Base-by-base conservation (phyloP, 352 stramenopile genomes). In the Globisporangium takayamanum region DNA sequence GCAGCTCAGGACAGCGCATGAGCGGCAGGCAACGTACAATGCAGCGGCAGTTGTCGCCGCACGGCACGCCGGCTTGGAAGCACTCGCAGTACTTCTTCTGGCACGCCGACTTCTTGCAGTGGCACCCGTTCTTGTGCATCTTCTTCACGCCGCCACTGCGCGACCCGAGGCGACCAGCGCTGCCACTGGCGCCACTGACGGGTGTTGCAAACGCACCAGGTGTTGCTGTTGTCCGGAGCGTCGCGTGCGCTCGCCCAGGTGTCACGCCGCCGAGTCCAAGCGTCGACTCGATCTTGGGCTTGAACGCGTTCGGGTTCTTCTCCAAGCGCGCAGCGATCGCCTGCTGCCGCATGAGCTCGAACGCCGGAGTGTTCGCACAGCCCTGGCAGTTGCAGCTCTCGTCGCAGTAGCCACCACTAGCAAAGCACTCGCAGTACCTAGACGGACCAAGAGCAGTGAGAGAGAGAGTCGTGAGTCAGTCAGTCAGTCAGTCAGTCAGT, bases 81-180 rank as follows among this genome's bases (percentile, higher is more conserved):
- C 96, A 99, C 72, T 99, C 96, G 68, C 96, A 99, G 68, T 99
- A 99, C 49, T 98, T 98, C 77, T 99, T 99, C 62, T 98, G 90
- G 59, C 96, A 99, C 2, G 87, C 90, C 22, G 87, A 98, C 66
- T 98, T 99, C 30, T 97, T 95, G 66, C 96, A 99, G 62, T 98
- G 96, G 64, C 96, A 99, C 5, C 96, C 95, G 28, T 96, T 73
- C 60, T 98, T 98, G 76, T 99, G 95, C 63, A 87, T 89, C 63
- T 87, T 89, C 51, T 77, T 88, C 30, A 76, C 8, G 64, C 44
- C 62, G 16, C 67, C 61, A 57, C 45, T 60, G 67, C 49, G 58
- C 25, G 59, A 58, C 20, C 39, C 50, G 37, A 10, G 70, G 16
- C 16, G 64, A 57, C 6, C 59, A 48, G 22, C 11, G 10, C 30